Evolutionary conservation across 345 rosid species (phyloP).

Genomic region (Orychophragmus violaceus): DNA sequence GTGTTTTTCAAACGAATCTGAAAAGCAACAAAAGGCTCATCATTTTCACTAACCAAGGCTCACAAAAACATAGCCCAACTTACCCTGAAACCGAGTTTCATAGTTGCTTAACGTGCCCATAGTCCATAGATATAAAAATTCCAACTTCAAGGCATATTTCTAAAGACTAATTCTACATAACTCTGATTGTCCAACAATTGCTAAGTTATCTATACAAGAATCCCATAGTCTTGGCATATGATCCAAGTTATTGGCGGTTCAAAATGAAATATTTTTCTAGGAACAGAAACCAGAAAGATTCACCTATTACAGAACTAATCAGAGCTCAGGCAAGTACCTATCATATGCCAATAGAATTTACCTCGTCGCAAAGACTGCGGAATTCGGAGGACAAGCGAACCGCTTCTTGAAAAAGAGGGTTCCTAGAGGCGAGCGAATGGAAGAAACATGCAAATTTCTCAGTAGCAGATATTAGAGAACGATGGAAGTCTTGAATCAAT

Average conservation of each 20-base stretch:
- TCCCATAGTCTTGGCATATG: neutral
- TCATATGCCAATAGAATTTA: too few species aligned
- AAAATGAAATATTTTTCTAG: neutral
- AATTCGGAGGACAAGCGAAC: conserved; percentile 43
- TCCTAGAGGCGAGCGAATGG: conserved; percentile 40
- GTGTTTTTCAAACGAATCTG: conserved; percentile 47
- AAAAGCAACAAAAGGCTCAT: neutral
- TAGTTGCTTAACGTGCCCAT: neutral
- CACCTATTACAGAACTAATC: neutral
- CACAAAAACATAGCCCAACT: neutral
- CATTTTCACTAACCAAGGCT: neutral
- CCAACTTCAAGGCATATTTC: neutral
- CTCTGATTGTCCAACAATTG: neutral
- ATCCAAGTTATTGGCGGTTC: neutral
- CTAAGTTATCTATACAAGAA: neutral
- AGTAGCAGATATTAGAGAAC: conserved; percentile 40
- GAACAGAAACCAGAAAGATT: neutral
- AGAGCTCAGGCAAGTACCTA: neutral
- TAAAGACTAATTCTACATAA: neutral
- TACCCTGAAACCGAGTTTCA: neutral
- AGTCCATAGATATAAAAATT: neutral
- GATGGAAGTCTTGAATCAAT: conserved; percentile 37
- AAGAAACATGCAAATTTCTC: conserved; percentile 35
- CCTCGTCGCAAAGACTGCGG: conserved; percentile 42
- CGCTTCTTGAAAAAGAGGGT: conserved; percentile 42